Conservation (phyloP, 208 protist genomes). For the Naegleria fowleri region DNA sequence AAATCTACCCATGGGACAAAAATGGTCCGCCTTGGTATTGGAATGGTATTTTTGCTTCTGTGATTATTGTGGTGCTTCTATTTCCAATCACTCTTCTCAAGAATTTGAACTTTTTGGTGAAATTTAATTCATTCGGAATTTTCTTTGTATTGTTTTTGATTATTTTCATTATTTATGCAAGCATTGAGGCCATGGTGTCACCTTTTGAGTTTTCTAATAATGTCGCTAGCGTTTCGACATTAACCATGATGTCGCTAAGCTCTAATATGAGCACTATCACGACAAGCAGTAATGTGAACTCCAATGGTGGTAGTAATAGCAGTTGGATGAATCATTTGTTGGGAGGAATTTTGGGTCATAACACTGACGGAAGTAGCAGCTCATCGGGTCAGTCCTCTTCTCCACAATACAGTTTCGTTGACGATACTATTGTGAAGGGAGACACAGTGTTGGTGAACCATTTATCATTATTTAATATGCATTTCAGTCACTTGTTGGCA, state of each 20-base stretch:
- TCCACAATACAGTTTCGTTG: neutral
- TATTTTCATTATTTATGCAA: constrained; percentile 15
- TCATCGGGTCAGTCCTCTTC: neutral
- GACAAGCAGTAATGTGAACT: too few relatives aligned
- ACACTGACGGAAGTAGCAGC: neutral
- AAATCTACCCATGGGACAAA: neutral
- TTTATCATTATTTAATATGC: neutral
- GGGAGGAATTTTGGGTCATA: too few relatives aligned
- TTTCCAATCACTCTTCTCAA: constrained; percentile 3
- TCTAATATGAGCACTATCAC: neutral
- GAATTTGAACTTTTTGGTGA: neutral
- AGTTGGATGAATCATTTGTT: too few relatives aligned
- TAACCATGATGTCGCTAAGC: neutral
- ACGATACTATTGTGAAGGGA: neutral
- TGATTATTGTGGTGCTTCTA: neutral
- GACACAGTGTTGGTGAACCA: constrained; percentile 2
- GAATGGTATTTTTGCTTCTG: neutral
- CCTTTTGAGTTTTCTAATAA: neutral
- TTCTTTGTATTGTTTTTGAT: constrained; percentile 2
- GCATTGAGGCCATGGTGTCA: neutral
- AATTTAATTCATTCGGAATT: constrained; percentile 26
- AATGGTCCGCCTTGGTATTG: neutral
- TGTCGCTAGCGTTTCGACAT: neutral
- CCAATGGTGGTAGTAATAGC: too few relatives aligned
- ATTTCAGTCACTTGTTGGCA: constrained; percentile 2